A percentile compares a stretch with the other conserved stretches of the same genome.
These are phyloP conservation scores for Dioszegia hungarica DNA, from an alignment of 768 basidiomycete genomes.

Conservation along the genomic window DNA sequence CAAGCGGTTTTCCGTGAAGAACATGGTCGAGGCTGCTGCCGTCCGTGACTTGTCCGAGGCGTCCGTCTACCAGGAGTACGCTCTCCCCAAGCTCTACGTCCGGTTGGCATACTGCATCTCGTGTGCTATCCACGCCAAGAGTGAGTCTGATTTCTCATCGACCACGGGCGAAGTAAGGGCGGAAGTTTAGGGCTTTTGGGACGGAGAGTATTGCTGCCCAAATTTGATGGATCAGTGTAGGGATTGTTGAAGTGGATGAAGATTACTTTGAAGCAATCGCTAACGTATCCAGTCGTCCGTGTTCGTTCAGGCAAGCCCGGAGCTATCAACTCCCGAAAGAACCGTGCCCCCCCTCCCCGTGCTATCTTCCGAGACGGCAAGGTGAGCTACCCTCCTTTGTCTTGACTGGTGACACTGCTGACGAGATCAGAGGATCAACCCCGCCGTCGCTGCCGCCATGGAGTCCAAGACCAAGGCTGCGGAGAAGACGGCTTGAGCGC, in stretches of 20 bases:
- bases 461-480: constrained; percentile 58
- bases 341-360: constrained; percentile 94
- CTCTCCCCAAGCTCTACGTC: constrained; percentile 94
- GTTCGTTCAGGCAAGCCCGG: constrained; percentile 92
- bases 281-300: constrained; percentile 69
- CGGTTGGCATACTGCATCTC: constrained; percentile 99
- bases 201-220: no score
- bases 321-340: constrained; percentile 58
- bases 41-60: constrained; percentile 96
- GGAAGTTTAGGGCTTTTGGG: no score
- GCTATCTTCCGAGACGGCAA: constrained; percentile 73
- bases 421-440: constrained; percentile 75
- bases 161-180: no score
- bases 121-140: constrained; percentile 98
- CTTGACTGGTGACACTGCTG: constrained; percentile 16
- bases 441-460: constrained; percentile 88
- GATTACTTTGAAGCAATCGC: background rate
- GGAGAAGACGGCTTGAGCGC: constrained; percentile 38
- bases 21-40: constrained; percentile 99
- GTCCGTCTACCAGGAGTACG: constrained; percentile 90
- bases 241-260: background rate
- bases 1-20: constrained; percentile 98
- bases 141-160: constrained; percentile 53
- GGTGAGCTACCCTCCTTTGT: constrained; percentile 30
- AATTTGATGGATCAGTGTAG: background rate